These are phyloP conservation scores for Noccaea bulbosa DNA, from an alignment of 345 rosid species.

Conservation along the genomic window DNA sequence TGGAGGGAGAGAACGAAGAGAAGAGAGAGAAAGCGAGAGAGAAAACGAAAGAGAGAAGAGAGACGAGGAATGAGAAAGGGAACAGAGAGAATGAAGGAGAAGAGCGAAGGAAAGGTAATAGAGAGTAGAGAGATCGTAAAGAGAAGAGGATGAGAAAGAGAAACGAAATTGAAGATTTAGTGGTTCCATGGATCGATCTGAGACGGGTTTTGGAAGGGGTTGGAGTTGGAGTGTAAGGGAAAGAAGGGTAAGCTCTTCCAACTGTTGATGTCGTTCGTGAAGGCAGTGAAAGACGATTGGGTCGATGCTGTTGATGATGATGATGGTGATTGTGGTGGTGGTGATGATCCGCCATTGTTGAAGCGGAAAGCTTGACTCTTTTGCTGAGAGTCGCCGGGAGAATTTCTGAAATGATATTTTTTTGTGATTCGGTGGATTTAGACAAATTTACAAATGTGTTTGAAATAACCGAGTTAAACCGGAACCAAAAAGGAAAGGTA, in stretches of 20 bases:
- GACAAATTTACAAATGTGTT: not conserved
- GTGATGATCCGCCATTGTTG: constrained; percentile 61
- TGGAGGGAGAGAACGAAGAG: constrained; percentile 45
- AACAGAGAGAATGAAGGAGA: constrained; percentile 64
- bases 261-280: constrained; percentile 39
- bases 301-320: constrained; percentile 67
- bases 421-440: constrained; percentile 24
- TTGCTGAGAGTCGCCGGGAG: constrained; percentile 31
- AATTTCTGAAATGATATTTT: not conserved
- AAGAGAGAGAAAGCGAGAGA: constrained; percentile 50
- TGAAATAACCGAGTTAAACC: constrained; percentile 9
- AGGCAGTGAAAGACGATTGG: constrained; percentile 71
- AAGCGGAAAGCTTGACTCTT: constrained; percentile 19
- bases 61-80: constrained; percentile 61
- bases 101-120: constrained; percentile 53
- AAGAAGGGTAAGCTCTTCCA: constrained; percentile 51
- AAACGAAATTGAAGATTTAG: constrained; percentile 43
- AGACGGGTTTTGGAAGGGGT: constrained; percentile 71
- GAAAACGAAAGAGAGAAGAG: constrained; percentile 58
- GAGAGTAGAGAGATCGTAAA: constrained; percentile 43
- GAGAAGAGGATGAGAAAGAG: constrained; percentile 44
- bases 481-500: not conserved
- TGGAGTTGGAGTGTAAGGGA: constrained; percentile 68
- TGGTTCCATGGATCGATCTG: constrained; percentile 39
- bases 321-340: constrained; percentile 39